phyloP scores from a whole-genome alignment of 371 early-diverging fungal genomes.

The Circinella minor region DNA sequence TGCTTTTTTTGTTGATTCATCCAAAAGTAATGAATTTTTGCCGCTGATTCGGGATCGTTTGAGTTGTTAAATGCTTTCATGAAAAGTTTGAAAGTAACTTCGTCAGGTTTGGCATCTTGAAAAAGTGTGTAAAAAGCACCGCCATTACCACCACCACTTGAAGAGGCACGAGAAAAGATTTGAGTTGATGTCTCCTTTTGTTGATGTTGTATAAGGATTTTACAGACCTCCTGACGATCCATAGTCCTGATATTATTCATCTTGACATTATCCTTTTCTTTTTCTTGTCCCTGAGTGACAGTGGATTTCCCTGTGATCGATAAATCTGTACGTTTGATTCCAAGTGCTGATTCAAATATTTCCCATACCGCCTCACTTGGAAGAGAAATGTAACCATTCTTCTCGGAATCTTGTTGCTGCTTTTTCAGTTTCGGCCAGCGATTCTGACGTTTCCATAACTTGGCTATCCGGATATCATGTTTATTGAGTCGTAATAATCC shows the following conservation, averaged over 20 bases:
- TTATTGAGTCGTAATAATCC: constrained; percentile 40
- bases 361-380: constrained; percentile 36
- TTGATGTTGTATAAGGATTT: background rate
- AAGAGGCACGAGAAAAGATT: background rate
- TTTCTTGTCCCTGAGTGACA: background rate
- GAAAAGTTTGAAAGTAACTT: constrained; percentile 39
- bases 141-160: background rate
- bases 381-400: constrained; percentile 19
- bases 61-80: constrained; percentile 42
- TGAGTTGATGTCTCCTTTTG: background rate
- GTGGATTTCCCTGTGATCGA: background rate
- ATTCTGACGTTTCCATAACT: constrained; percentile 17
- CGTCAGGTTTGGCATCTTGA: constrained; percentile 25
- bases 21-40: constrained; percentile 14
- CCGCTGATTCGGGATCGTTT: constrained; percentile 33
- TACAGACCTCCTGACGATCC: background rate
- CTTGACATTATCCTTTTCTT: background rate
- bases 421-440: constrained; percentile 22
- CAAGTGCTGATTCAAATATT: constrained; percentile 39
- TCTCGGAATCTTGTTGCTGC: background rate
- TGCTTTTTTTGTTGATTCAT: background rate
- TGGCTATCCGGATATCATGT: constrained; percentile 11
- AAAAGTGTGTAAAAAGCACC: constrained; percentile 21
- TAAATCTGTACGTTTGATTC: constrained; percentile 18
- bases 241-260: background rate